Conservation (phyloP, 2,329 filamentous ascomycete species). For the Chaetomiaceae sp. region DNA sequence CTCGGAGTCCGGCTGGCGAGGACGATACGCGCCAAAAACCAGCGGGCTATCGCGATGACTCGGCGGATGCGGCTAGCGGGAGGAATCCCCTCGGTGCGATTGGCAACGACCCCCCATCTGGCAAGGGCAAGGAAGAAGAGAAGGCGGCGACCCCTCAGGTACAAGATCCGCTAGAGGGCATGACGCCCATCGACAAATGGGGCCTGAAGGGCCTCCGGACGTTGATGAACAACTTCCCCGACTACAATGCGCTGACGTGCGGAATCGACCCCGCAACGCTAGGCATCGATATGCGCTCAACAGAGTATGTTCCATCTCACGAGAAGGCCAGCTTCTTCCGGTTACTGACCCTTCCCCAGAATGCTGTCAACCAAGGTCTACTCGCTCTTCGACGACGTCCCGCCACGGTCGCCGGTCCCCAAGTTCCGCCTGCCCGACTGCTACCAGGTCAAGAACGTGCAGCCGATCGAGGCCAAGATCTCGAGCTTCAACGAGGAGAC, state of each 20-base stretch:
- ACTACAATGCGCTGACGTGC: slow-evolving; percentile 57
- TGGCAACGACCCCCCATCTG: slow-evolving; percentile 39
- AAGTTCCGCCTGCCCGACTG: slow-evolving; percentile 60
- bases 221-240: slow-evolving; percentile 60
- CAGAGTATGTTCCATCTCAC: slow-evolving; percentile 46
- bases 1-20: slow-evolving; percentile 36
- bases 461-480: slow-evolving; percentile 61
- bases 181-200: slow-evolving; percentile 61
- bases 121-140: slow-evolving; percentile 42
- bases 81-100: slow-evolving; percentile 45
- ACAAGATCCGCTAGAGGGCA: slow-evolving; percentile 56
- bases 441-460: slow-evolving; percentile 63
- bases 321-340: neutral
- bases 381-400: slow-evolving; percentile 57
- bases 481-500: slow-evolving; percentile 65
- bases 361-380: slow-evolving; percentile 56
- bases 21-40: slow-evolving; percentile 46
- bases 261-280: slow-evolving; percentile 56
- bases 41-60: slow-evolving; percentile 42
- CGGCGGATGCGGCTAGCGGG: slow-evolving; percentile 35
- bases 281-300: slow-evolving; percentile 53
- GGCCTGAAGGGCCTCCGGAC: slow-evolving; percentile 60
- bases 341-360: slow-evolving; percentile 32
- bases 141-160: slow-evolving; percentile 38
- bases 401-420: slow-evolving; percentile 53